phyloP scores from a whole-genome alignment of 2,329 filamentous ascomycete genomes.

The Thermoascus crustaceus region DNA sequence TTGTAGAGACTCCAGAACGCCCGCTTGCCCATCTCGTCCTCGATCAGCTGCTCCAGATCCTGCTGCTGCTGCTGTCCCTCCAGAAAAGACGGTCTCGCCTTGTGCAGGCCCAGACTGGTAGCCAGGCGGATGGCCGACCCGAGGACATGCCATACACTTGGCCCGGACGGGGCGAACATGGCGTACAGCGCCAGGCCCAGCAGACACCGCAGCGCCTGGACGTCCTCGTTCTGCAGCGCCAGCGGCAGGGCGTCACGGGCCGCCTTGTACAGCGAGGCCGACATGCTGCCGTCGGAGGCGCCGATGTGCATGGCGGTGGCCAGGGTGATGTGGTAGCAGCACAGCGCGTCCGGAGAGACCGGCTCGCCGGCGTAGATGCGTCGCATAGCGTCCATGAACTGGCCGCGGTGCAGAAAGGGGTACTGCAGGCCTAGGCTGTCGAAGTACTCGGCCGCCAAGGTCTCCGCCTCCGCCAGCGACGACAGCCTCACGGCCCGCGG shows the following conservation, averaged over 20 bases:
- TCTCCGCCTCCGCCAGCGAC: conserved; percentile 29
- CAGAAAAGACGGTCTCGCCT: conserved; percentile 16
- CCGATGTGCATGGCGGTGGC: conserved; percentile 29
- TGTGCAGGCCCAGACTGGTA: conserved; percentile 31
- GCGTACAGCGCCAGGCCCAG: conserved; percentile 31
- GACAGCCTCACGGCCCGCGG: conserved; percentile 26
- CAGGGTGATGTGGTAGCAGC: conserved; percentile 30
- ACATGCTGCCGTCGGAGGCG: conserved; percentile 21
- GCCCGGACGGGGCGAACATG: conserved; percentile 29
- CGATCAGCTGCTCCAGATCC: no score
- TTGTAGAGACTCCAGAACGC: conserved; percentile 39
- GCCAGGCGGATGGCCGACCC: conserved; percentile 30
- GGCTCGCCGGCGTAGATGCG: conserved; percentile 28
- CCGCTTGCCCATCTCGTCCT: conserved; percentile 35
- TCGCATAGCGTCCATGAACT: conserved; percentile 26
- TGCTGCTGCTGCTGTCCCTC: conserved; percentile 11
- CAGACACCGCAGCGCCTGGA: conserved; percentile 28
- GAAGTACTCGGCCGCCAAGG: conserved; percentile 26
- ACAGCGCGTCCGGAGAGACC: conserved; percentile 25
- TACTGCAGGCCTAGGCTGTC: conserved; percentile 33
- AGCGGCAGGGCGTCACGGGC: conserved; percentile 27
- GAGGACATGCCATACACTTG: conserved; percentile 34
- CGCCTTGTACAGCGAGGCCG: conserved; percentile 27
- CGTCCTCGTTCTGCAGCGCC: conserved; percentile 31
- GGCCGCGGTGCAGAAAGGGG: conserved; percentile 27